Percentiles rank a stretch among this genome's conserved stretches.
These are phyloP conservation scores for Penicillium concentricum DNA, from an alignment of 2,329 filamentous ascomycete species.

Conservation along the genomic window DNA sequence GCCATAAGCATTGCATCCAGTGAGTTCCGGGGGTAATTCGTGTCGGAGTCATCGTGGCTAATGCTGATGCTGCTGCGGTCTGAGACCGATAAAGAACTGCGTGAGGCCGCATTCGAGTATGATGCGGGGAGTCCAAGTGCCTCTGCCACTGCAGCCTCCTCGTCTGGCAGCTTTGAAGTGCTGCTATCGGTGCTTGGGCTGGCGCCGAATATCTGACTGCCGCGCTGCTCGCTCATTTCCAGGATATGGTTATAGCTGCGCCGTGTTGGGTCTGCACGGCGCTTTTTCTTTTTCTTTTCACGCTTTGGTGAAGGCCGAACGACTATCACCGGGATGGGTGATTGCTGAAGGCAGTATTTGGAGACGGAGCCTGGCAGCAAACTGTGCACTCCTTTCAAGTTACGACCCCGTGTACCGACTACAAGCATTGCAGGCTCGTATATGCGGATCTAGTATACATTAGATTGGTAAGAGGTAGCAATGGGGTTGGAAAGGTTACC, in stretches of 20 bases:
- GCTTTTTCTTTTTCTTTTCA: conserved; percentile 84
- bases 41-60: conserved; percentile 30
- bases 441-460: conserved; percentile 68
- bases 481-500: conserved; percentile 52
- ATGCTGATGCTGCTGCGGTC: conserved; percentile 36
- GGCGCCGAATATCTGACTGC: conserved; percentile 54
- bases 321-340: conserved; percentile 87
- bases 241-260: conserved; percentile 78
- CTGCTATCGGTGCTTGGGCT: conserved; percentile 49
- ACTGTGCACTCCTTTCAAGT: conserved; percentile 80
- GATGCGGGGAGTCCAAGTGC: conserved; percentile 46
- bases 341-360: conserved; percentile 93
- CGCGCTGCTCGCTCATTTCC: conserved; percentile 57
- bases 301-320: conserved; percentile 85
- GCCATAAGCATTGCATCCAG: conserved; percentile 27
- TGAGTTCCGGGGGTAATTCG: conserved; percentile 22
- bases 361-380: conserved; percentile 85
- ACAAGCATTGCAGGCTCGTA: conserved; percentile 90
- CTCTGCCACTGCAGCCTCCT: conserved; percentile 52
- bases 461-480: conserved; percentile 9
- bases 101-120: conserved; percentile 30
- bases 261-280: conserved; percentile 71
- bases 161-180: conserved; percentile 45
- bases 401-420: conserved; percentile 82
- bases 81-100: conserved; percentile 36